Evolutionary conservation across 2,329 filamentous ascomycete genomes (phyloP).

Genomic region (Ophiocordyceps camponoti-floridani): DNA sequence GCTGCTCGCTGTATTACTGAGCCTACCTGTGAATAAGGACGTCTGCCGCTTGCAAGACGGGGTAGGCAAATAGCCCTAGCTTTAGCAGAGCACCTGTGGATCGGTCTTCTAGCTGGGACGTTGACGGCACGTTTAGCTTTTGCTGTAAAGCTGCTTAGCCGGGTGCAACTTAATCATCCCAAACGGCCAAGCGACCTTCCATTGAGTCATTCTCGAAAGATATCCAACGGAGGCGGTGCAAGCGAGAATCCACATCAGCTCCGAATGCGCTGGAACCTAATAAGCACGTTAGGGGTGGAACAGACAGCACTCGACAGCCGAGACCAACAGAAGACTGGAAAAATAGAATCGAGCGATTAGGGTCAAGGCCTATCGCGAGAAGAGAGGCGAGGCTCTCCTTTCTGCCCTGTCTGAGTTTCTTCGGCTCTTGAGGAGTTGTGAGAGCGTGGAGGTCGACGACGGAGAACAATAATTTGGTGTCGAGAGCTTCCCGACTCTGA

Average conservation of each 20-base stretch:
- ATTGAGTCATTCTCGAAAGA: conserved; percentile 96
- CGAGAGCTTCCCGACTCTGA: conserved; percentile 40
- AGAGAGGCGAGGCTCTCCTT: conserved; percentile 63
- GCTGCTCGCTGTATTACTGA: background rate
- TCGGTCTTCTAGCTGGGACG: conserved; percentile 38
- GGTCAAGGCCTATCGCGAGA: conserved; percentile 69
- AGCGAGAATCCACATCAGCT: conserved; percentile 94
- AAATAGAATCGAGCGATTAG: conserved; percentile 61
- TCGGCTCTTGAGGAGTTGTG: conserved; percentile 53
- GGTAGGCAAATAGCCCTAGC: conserved; percentile 87
- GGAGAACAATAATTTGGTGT: conserved; percentile 57
- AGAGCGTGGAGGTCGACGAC: conserved; percentile 91
- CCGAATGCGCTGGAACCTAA: conserved; percentile 59
- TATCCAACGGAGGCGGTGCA: conserved; percentile 86
- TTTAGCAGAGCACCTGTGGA: conserved; percentile 46
- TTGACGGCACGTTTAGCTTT: conserved; percentile 49
- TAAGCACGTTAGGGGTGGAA: background rate
- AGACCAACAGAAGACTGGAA: conserved; percentile 55
- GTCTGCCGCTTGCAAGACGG: conserved; percentile 87
- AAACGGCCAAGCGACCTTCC: conserved; percentile 50
- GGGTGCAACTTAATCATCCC: background rate
- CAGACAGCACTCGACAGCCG: background rate
- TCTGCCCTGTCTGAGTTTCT: conserved; percentile 43
- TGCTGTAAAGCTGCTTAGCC: conserved; percentile 30
- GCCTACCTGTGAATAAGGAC: conserved; percentile 66